Evolutionary conservation across 257 asterid genomes (phyloP), one percentile per base, ranked within the genome.

Genomic region (Prunella vulgaris): DNA sequence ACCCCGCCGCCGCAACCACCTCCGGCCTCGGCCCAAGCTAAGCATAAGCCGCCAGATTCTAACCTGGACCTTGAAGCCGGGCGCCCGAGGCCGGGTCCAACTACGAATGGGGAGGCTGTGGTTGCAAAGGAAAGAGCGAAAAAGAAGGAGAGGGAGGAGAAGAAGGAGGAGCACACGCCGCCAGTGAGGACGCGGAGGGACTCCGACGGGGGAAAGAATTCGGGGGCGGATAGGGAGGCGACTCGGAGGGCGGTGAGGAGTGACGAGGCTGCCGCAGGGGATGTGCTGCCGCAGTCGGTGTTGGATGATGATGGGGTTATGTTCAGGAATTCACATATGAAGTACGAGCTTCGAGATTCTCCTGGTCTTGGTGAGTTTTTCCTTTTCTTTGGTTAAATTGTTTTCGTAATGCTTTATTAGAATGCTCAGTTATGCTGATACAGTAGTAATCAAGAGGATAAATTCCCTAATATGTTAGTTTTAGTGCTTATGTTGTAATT

Each of bases 341-440:
- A 87, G 68, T 94, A 94, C 48, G 96, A 87, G 84, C 93, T 89
- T 66, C 76, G 99, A 80, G 99, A 91, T 76, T 71, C 89, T 24
- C 97, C 96, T 72, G 99, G 97, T 33, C 87, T 94, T 65, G 96
- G 97, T 90, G 80, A 93, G 96, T 57, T 69, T 70, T 40, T 35
- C 25, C 0, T 17, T 62, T 74, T 68, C 5, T 6, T 51, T 30
- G 3, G 9, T 37, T 53, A 24, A 0, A 46, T 15, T 46, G 6
- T 15, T 10, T 54, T 52, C 35, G 66, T n/a, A 2, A 22, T 74
- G 22, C 28, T 70, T 38, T 68, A 59, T 22, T 37, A 28, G 58
- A 33, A 64, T 54, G 60, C 21, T 77, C 38, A 40, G n/a, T 60
- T 32, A 17, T 63, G 62, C 59, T 22, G 13, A 7, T 20, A 10